A percentile compares a stretch with the other conserved stretches of the same genome.
These are phyloP conservation scores for Asparagopsis taxiformis DNA, from an alignment of 31 red algal species.

Conservation along the genomic window DNA sequence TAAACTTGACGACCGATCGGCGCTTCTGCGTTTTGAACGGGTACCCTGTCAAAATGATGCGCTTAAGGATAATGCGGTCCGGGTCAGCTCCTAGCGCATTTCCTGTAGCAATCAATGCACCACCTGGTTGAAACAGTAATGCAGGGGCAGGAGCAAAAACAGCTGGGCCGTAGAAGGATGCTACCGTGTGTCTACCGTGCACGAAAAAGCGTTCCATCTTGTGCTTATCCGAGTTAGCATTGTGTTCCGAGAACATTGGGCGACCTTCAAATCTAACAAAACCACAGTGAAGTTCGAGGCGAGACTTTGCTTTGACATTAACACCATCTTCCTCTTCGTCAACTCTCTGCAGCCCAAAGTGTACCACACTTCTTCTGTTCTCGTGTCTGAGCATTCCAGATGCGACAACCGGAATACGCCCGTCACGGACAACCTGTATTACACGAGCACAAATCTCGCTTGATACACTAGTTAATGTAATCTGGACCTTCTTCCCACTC, in stretches of 20 bases:
- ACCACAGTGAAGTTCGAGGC: conserved; percentile 76
- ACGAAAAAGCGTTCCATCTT: conserved; percentile 80
- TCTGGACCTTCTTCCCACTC: conserved; percentile 32
- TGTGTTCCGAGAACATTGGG: conserved; percentile 78
- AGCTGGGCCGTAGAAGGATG: conserved; percentile 78
- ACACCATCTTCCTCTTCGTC: conserved; percentile 23
- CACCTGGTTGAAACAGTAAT: conserved; percentile 55
- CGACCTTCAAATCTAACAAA: conserved; percentile 77
- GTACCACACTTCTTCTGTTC: conserved; percentile 68
- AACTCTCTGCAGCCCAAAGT: conserved; percentile 59
- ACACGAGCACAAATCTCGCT: conserved; percentile 9
- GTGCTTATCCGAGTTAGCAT: conserved; percentile 76
- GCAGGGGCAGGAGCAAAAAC: conserved; percentile 82
- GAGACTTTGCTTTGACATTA: conserved; percentile 62
- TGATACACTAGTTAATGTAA: conserved; percentile 36
- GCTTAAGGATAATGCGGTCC: conserved; percentile 87
- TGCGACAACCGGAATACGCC: conserved; percentile 34
- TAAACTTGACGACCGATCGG: conserved; percentile 71
- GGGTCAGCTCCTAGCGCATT: conserved; percentile 70
- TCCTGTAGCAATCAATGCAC: conserved; percentile 67
- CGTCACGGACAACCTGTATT: neutral
- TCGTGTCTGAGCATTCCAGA: conserved; percentile 72
- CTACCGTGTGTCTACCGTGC: conserved; percentile 61
- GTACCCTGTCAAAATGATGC: conserved; percentile 88
- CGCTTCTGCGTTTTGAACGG: conserved; percentile 86